These are phyloP conservation scores for Cadophora luteo-olivacea DNA, from an alignment of 2,329 filamentous ascomycete genomes.

Conservation along the genomic window DNA sequence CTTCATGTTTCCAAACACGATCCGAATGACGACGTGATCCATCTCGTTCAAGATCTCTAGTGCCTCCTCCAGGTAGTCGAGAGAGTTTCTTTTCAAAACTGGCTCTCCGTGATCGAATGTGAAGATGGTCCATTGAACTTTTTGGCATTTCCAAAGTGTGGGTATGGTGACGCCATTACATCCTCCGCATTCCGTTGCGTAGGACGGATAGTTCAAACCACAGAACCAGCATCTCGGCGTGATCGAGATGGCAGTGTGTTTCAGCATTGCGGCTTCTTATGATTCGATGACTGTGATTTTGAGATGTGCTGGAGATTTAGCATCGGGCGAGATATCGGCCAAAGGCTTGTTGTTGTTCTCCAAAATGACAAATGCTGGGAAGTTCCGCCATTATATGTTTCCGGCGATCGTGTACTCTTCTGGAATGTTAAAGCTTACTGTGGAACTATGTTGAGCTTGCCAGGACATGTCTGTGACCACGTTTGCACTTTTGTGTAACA, in stretches of 20 bases:
- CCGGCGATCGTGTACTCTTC: too few species aligned
- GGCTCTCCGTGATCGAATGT: neutral
- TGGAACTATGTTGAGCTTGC: too few species aligned
- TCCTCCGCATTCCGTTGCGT: neutral
- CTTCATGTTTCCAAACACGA: neutral
- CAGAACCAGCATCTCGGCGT: neutral
- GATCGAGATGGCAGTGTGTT: neutral
- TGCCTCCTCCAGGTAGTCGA: neutral
- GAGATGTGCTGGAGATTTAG: neutral
- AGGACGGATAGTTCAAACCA: neutral
- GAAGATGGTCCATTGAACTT: neutral
- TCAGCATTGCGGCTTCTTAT: neutral
- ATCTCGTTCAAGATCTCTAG: neutral
- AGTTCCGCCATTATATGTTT: too few species aligned
- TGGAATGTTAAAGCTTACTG: too few species aligned
- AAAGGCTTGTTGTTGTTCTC: too few species aligned
- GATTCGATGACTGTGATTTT: neutral
- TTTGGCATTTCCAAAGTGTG: neutral
- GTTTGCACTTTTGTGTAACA: too few species aligned
- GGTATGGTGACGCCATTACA: neutral
- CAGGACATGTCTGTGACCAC: too few species aligned
- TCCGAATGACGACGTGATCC: neutral
- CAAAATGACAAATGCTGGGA: too few species aligned
- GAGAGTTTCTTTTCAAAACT: neutral
- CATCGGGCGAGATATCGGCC: too few species aligned